Evolutionary conservation across 176 grass and related monocot species (phyloP), one percentile per base, ranked within the genome.

Genomic region (Aegilops sharonensis): DNA sequence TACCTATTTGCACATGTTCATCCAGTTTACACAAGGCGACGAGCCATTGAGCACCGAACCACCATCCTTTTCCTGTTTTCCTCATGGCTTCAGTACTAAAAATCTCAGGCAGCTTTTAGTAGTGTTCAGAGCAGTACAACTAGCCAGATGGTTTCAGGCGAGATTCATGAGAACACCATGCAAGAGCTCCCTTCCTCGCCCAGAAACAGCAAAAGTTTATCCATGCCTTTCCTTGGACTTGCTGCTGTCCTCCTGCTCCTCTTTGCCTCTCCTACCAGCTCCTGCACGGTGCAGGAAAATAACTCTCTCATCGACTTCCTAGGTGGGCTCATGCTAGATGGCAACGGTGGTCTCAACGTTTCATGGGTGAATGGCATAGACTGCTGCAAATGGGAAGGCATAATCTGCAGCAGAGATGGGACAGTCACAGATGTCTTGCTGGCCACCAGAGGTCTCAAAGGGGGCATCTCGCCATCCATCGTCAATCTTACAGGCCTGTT

Each of bases 381-480:
- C 63, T 95, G 91, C 84, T 93, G 94, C 87, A 75, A 52, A 52
- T 52, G 94, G 94, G 81, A 95, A 43, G 91, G 94, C 9, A 84
- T 95, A 32, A 39, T 11, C 71, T 93, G 91, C 43, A 18, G 72
- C 80, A 47, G 3, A 0, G 75, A 43, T 25, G 81, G 37, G 0
- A n/a, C 83, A 17, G 80, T 95, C 77, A 88, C 87, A 3, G 80
- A 86, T 32, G 74, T 93, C 84, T 84, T 66, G 13, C 87, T 93
- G 70, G 73, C 82, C 52, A 32, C 80, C 21, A 88, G 64, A 86
- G 91, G 89, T 17, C 87, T 91, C 75, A 35, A 29, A 10, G 94
- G 94, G 64, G 18, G 1, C 45, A 95, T 93, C 68, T 78, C 91
- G 3, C 32, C 82, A 37, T 83, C 88, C 24, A 78, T 95, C 18